Conservation (phyloP, 1,139 yeast genomes). For the Kodamaea fungicola region DNA sequence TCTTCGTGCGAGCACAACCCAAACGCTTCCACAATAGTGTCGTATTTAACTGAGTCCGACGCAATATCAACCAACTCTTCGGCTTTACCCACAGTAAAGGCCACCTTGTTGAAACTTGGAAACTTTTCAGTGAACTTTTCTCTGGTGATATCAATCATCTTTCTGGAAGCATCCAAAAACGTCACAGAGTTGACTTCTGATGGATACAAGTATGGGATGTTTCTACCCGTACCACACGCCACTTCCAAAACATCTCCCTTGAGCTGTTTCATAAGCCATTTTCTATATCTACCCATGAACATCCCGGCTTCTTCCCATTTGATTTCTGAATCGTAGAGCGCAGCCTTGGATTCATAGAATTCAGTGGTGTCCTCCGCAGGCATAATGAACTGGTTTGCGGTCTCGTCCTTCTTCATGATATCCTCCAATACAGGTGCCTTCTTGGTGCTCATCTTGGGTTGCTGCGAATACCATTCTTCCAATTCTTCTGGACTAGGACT, state of each 20-base stretch:
- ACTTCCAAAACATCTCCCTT: slow-evolving; percentile 90
- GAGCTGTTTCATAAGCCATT: slow-evolving; percentile 76
- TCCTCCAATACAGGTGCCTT: slow-evolving; percentile 28
- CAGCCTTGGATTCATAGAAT: slow-evolving; percentile 77
- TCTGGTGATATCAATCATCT: slow-evolving; percentile 82
- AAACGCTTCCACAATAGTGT: slow-evolving; percentile 89
- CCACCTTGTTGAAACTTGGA: slow-evolving; percentile 68
- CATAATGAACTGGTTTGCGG: slow-evolving; percentile 43
- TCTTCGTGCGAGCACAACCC: slow-evolving; percentile 95
- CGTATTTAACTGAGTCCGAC: slow-evolving; percentile 56
- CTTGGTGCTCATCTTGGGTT: slow-evolving; percentile 23
- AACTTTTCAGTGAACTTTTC: slow-evolving; percentile 65
- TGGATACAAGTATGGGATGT: slow-evolving; percentile 69
- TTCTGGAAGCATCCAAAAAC: slow-evolving; percentile 75
- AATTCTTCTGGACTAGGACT: slow-evolving; percentile 52
- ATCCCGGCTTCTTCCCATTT: slow-evolving; percentile 84
- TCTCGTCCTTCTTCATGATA: slow-evolving; percentile 15
- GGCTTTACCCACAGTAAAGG: slow-evolving; percentile 89
- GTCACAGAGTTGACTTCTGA: slow-evolving; percentile 67
- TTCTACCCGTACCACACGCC: slow-evolving; percentile 95
- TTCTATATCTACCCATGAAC: slow-evolving; percentile 77
- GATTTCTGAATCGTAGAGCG: slow-evolving; percentile 76
- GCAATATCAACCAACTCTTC: slow-evolving; percentile 73
- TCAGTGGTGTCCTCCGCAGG: slow-evolving; percentile 80
- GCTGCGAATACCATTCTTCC: slow-evolving; percentile 44